A percentile compares a stretch with the other conserved stretches of the same genome.
Evolutionary conservation across 2,329 filamentous ascomycete genomes (phyloP).

Genomic region (Phialemoniopsis sp.): DNA sequence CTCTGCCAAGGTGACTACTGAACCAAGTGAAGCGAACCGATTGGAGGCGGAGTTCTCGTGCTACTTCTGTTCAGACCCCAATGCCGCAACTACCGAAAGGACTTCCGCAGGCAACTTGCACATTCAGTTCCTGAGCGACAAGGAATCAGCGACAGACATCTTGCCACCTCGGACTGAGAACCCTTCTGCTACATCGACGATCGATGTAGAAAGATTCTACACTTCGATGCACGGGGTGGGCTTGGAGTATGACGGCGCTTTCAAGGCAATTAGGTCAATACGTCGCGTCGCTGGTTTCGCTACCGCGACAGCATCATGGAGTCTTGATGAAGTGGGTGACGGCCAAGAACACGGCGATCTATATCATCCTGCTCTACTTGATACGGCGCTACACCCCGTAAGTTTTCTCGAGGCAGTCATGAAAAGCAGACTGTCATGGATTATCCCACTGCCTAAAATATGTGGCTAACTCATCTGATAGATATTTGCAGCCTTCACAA

Average conservation of each 20-base stretch:
- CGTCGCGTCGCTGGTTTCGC: conserved; percentile 1
- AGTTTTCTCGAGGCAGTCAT: too few relatives aligned
- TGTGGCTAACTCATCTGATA: too few relatives aligned
- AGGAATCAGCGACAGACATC: neutral
- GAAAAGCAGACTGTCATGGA: too few relatives aligned
- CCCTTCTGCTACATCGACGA: neutral
- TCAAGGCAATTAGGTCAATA: neutral
- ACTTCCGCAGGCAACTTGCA: neutral
- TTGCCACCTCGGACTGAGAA: neutral
- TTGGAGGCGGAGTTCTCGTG: neutral
- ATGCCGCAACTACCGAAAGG: neutral
- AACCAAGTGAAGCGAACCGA: too few relatives aligned
- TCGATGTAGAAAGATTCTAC: neutral
- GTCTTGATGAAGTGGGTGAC: neutral
- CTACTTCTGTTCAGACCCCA: neutral
- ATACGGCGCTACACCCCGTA: conserved; percentile 1
- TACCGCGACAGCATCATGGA: conserved; percentile 2
- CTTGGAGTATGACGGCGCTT: neutral
- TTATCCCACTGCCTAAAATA: too few relatives aligned
- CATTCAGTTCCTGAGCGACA: neutral
- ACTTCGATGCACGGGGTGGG: neutral
- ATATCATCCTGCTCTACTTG: neutral
- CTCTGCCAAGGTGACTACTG: neutral
- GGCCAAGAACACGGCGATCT: neutral
- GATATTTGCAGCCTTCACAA: conserved; percentile 1